Percentiles rank a stretch among this genome's conserved stretches.
Conservation (phyloP, 1,284 basidiomycete species). For the Takashimella koratensis region DNA sequence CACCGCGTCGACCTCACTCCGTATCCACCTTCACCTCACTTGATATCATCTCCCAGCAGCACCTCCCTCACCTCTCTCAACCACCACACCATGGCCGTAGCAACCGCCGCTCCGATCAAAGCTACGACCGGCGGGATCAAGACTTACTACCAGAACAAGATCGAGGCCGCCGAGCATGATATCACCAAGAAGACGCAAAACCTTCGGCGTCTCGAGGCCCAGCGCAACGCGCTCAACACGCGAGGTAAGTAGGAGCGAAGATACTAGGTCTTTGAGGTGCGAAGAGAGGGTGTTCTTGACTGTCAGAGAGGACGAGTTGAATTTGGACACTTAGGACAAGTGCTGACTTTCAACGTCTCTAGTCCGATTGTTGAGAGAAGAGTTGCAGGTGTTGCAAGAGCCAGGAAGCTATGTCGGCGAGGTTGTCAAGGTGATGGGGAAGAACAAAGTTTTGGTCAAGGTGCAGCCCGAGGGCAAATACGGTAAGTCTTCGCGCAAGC, state of each 20-base stretch:
- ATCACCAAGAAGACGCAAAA: slow-evolving; percentile 98
- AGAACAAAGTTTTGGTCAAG: slow-evolving; percentile 98
- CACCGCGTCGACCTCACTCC: no score
- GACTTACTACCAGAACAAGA: slow-evolving; percentile 94
- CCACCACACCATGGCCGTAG: background rate
- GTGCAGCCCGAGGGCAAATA: slow-evolving; percentile 99
- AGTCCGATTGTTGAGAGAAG: slow-evolving; percentile 84
- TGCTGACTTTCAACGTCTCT: background rate
- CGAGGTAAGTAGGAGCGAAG: slow-evolving; percentile 59
- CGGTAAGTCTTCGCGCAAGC: slow-evolving; percentile 55
- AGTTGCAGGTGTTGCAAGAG: slow-evolving; percentile 91
- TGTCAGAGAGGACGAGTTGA: no score
- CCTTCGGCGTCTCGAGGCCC: slow-evolving; percentile 88
- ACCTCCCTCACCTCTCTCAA: no score
- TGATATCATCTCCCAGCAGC: no score
- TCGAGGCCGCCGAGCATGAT: slow-evolving; percentile 82
- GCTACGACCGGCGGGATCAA: slow-evolving; percentile 31
- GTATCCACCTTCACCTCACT: no score
- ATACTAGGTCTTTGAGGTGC: background rate
- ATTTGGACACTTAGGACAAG: no score
- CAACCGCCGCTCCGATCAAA: background rate
- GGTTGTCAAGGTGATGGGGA: slow-evolving; percentile 97
- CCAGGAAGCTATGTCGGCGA: slow-evolving; percentile 98
- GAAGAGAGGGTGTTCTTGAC: no score
- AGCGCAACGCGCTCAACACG: slow-evolving; percentile 93